A percentile compares a stretch with the other conserved stretches of the same genome.
phyloP scores from a whole-genome alignment of 179 eudicot genomes.

The Patellifolia procumbens region DNA sequence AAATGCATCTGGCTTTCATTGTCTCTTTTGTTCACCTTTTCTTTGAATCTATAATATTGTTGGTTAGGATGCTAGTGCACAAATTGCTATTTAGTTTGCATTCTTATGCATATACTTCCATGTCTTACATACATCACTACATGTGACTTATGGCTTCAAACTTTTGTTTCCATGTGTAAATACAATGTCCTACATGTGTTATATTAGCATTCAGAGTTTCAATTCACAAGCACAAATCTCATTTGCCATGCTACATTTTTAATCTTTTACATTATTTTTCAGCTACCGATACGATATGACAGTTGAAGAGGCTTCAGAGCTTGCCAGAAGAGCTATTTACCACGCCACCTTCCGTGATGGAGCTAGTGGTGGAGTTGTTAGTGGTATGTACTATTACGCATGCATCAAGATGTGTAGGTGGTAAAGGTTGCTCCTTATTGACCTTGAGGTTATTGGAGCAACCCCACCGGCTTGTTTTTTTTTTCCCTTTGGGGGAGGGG shows the following conservation, averaged over 20 bases:
- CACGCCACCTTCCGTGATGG: slow-evolving; percentile 96
- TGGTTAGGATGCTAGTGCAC: too few relatives aligned
- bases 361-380: slow-evolving; percentile 98
- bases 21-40: too few relatives aligned
- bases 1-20: too few relatives aligned
- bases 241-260: not conserved
- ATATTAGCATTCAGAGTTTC: not conserved
- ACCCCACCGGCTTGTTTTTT: too few relatives aligned
- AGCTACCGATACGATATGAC: slow-evolving; percentile 82
- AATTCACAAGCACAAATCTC: not conserved
- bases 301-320: slow-evolving; percentile 82
- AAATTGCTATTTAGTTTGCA: too few relatives aligned
- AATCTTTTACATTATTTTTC: not conserved
- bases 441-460: too few relatives aligned
- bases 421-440: too few relatives aligned
- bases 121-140: too few relatives aligned
- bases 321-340: slow-evolving; percentile 86
- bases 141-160: too few relatives aligned
- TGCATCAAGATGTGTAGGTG: not conserved
- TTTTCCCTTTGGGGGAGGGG: too few relatives aligned
- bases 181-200: not conserved
- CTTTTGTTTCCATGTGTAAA: not conserved
- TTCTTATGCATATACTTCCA: too few relatives aligned
- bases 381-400: slow-evolving; percentile 53
- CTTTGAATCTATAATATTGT: too few relatives aligned